These are phyloP conservation scores for Aquilaria agallochum DNA, from an alignment of 441 rosid species.

Conservation along the genomic window DNA sequence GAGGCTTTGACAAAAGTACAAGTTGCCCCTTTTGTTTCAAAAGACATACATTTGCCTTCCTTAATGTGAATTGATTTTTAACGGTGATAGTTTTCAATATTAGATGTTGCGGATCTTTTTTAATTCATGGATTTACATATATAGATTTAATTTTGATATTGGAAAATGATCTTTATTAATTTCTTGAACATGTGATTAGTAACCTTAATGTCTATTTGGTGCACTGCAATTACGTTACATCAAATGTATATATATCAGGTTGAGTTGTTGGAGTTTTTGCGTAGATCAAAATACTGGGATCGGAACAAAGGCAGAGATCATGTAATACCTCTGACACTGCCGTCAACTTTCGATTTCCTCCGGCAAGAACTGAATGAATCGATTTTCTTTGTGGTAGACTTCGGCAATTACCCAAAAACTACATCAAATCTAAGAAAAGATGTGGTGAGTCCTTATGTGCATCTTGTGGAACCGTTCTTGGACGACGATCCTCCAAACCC, in stretches of 20 bases:
- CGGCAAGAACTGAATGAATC: conserved; percentile 77
- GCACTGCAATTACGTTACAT: not conserved
- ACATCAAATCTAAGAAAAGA: conserved; percentile 74
- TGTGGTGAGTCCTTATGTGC: conserved; percentile 85
- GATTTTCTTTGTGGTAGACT: conserved; percentile 76
- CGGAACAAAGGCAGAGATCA: conserved; percentile 89
- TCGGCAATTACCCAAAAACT: conserved; percentile 63
- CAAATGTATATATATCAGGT: conserved; percentile 30
- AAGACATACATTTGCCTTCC: too few species aligned
- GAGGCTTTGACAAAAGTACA: too few species aligned
- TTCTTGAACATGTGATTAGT: too few species aligned
- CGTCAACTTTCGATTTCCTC: conserved; percentile 82
- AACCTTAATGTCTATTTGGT: too few species aligned
- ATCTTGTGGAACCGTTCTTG: conserved; percentile 61
- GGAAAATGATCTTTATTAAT: too few species aligned
- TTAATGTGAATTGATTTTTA: too few species aligned
- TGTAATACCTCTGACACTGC: conserved; percentile 88
- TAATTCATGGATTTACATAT: too few species aligned
- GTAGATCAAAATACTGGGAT: conserved; percentile 70
- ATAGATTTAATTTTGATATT: too few species aligned
- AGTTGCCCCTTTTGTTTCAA: too few species aligned
- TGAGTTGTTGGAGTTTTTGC: conserved; percentile 58
- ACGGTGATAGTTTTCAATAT: too few species aligned
- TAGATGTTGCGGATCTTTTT: too few species aligned
- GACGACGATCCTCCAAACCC: conserved; percentile 51